phyloP scores from a whole-genome alignment of 495 filamentous ascomycete species.

The Hyaloscypha hepaticicola region DNA sequence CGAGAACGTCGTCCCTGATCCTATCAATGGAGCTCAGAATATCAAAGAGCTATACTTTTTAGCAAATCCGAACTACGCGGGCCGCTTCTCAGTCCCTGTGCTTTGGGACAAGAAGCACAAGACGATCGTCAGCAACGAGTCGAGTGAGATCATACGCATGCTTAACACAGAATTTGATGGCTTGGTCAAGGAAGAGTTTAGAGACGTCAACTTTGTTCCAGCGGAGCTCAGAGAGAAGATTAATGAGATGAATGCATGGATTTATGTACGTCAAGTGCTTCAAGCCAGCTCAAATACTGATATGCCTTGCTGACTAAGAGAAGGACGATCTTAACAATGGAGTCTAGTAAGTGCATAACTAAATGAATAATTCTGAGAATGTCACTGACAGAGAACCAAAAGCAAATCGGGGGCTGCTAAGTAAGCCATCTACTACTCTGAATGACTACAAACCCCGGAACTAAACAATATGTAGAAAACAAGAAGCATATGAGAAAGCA shows the following conservation, averaged over 20 bases:
- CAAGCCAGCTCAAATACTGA: neutral
- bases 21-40: slow-evolving; percentile 62
- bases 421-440: neutral
- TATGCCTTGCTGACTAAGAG: neutral
- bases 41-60: slow-evolving; percentile 66
- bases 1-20: slow-evolving; percentile 47
- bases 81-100: slow-evolving; percentile 67
- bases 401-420: neutral
- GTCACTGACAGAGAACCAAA: neutral
- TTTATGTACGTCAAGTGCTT: slow-evolving; percentile 61
- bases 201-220: slow-evolving; percentile 56
- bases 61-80: slow-evolving; percentile 58
- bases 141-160: slow-evolving; percentile 72
- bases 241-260: slow-evolving; percentile 63
- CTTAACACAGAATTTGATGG: slow-evolving; percentile 56
- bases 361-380: neutral
- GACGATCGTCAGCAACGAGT: slow-evolving; percentile 75
- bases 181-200: slow-evolving; percentile 50
- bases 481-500: slow-evolving; percentile 62
- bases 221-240: slow-evolving; percentile 51
- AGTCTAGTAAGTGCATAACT: slow-evolving; percentile 34
- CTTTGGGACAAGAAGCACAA: slow-evolving; percentile 69
- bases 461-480: slow-evolving; percentile 38
- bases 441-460: neutral
- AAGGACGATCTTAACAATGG: slow-evolving; percentile 53